Evolutionary conservation across 164 flowering plant species (phyloP), one percentile per base, ranked within the genome.

Genomic region (Buxus sempervirens): DNA sequence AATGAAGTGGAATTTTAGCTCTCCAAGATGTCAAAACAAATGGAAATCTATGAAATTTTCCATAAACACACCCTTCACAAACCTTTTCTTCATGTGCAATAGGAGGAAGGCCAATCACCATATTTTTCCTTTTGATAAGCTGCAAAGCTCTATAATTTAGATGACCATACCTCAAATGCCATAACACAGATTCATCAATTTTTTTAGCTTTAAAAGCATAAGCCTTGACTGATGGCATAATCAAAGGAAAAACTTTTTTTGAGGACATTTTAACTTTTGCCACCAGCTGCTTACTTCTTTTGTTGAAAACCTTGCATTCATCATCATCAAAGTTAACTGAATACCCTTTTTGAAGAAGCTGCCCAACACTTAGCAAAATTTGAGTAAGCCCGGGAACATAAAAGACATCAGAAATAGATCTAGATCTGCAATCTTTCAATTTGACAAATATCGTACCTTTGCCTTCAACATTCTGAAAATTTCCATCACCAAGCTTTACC

Each of bases 401-500:
- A 13, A 54, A 54, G 13, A 63, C 62, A 63, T 70, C 73, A 56
- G 38, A 8, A 54, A 70, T 70, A 54, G 16, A 38, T 19, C 63
- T 62, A 18, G 53, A 22, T 2, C 21, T 63, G 22, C 73, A 60
- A 55, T 23, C 20, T 5, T 42, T 70, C 21, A 67, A 55, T 12
- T 70, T 21, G 18, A 70, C 54, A 45, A 7, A 32, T 32, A 32
- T 32, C 7, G 38, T 32, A 32, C 38, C 38, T 32, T 32, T 32
- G 38, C 38, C 38, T 32, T 32, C 38, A 32, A 32, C 38, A 32
- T 32, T 32, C 38, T 32, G 38, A 3, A 32, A 32, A 32, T 32
- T 60, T 0, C 67, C 21, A 23, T 64, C 68, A n/a, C 63, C 59
- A 28, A 66, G 49, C 63, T 72, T 72, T 56, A 72, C 64, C 18